These are phyloP conservation scores for Pogostemon cablin DNA, from an alignment of 257 asterid species.

Conservation along the genomic window DNA sequence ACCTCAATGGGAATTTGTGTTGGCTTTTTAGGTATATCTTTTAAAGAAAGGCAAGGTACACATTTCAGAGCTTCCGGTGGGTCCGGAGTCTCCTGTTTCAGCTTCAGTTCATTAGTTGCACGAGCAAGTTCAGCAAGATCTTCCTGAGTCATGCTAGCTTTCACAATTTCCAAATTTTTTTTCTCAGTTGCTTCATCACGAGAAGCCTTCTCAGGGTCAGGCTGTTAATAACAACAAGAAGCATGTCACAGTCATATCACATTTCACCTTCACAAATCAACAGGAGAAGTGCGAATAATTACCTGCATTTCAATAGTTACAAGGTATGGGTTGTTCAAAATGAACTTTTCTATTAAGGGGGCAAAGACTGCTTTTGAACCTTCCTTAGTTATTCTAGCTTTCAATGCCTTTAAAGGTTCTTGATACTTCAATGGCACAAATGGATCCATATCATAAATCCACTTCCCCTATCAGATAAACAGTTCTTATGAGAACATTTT, in stretches of 20 bases:
- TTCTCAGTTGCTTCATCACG: conserved; percentile 83
- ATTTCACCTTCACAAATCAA: conserved; percentile 28
- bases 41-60: conserved; percentile 84
- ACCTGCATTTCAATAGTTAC: conserved; percentile 99
- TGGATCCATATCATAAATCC: conserved; percentile 97
- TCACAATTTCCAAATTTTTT: conserved; percentile 70
- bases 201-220: conserved; percentile 93
- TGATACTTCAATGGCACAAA: conserved; percentile 91
- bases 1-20: conserved; percentile 84
- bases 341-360: conserved; percentile 77
- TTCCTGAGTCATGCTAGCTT: conserved; percentile 83
- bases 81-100: conserved; percentile 98
- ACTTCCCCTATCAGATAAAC: conserved; percentile 70
- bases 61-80: conserved; percentile 94
- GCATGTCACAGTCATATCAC: conserved; percentile 26
- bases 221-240: conserved; percentile 56
- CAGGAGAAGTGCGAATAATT: conserved; percentile 29
- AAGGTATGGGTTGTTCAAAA: conserved; percentile 77
- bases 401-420: conserved; percentile 79
- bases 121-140: conserved; percentile 99
- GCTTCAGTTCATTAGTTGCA: conserved; percentile 80
- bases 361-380: conserved; percentile 97
- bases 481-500: conserved; percentile 28
- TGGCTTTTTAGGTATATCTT: conserved; percentile 92
- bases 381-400: conserved; percentile 84